A percentile compares a stretch with the other conserved stretches of the same genome.
Conservation (phyloP, 306 rosid genomes). For the Lotus japonicus region DNA sequence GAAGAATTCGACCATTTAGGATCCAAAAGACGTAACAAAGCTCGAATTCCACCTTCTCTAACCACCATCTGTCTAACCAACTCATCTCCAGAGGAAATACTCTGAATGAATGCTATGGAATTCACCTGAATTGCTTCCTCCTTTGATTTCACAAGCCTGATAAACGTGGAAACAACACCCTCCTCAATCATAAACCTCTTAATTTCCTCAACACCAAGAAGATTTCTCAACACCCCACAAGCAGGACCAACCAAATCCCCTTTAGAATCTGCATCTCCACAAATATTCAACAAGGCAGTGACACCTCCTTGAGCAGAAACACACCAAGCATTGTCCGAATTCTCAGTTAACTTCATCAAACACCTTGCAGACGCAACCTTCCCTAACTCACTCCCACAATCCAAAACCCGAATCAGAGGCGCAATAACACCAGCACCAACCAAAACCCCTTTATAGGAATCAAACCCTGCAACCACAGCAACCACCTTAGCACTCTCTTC, state of each 20-base stretch:
- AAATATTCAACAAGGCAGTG: slow-evolving; percentile 61
- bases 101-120: slow-evolving; percentile 67
- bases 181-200: slow-evolving; percentile 86
- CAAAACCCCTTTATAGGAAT: slow-evolving; percentile 48
- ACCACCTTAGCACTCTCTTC: slow-evolving; percentile 55
- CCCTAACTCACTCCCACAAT: slow-evolving; percentile 50
- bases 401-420: slow-evolving; percentile 69
- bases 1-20: slow-evolving; percentile 43
- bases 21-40: slow-evolving; percentile 52
- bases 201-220: slow-evolving; percentile 74
- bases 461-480: slow-evolving; percentile 53
- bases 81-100: slow-evolving; percentile 61
- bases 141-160: slow-evolving; percentile 46
- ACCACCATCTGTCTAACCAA: slow-evolving; percentile 37
- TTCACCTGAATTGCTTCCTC: slow-evolving; percentile 68
- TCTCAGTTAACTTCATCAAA: slow-evolving; percentile 68
- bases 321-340: slow-evolving; percentile 85
- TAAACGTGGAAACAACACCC: slow-evolving; percentile 53
- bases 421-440: slow-evolving; percentile 57
- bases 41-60: slow-evolving; percentile 67
- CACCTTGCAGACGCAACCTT: slow-evolving; percentile 56
- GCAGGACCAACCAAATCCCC: slow-evolving; percentile 63
- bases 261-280: slow-evolving; percentile 31
- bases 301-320: slow-evolving; percentile 95
- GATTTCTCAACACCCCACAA: slow-evolving; percentile 76